These are phyloP conservation scores for Triticum timopheevii DNA, from an alignment of 176 grass and related monocot species.

Conservation along the genomic window DNA sequence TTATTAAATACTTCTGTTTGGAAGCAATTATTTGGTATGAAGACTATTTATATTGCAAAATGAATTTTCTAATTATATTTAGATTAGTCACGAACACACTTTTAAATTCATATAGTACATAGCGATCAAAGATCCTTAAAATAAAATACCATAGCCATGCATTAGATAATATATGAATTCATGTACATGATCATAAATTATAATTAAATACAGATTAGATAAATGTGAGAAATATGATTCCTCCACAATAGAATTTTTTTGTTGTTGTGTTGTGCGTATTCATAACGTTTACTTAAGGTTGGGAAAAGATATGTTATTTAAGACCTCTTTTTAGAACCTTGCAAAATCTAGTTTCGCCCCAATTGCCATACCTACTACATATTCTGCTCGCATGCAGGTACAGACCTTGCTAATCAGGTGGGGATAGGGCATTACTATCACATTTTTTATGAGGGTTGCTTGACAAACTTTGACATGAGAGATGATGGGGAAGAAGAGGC, in stretches of 20 bases:
- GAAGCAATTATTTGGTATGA: background rate
- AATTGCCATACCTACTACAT: background rate
- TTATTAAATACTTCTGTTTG: background rate
- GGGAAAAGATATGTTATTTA: too few relatives aligned
- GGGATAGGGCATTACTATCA: conserved; percentile 56
- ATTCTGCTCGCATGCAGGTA: conserved; percentile 13
- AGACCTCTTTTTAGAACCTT: too few relatives aligned
- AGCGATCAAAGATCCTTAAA: background rate
- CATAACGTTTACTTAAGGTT: background rate
- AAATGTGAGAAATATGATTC: background rate
- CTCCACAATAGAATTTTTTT: too few relatives aligned
- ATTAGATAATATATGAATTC: too few relatives aligned
- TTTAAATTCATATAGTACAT: background rate
- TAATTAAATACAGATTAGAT: background rate
- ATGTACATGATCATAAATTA: background rate
- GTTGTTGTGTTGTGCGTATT: background rate
- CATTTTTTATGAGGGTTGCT: conserved; percentile 56
- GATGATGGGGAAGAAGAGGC: conserved; percentile 46
- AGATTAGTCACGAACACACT: background rate
- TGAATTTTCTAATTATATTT: background rate
- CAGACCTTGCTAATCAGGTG: background rate
- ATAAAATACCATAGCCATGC: background rate
- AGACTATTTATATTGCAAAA: background rate
- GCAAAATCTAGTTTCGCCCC: too few relatives aligned
- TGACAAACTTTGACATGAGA: conserved; percentile 57